These are phyloP conservation scores for Annulohypoxylon bovei DNA, from an alignment of 495 filamentous ascomycete genomes.

Conservation along the genomic window DNA sequence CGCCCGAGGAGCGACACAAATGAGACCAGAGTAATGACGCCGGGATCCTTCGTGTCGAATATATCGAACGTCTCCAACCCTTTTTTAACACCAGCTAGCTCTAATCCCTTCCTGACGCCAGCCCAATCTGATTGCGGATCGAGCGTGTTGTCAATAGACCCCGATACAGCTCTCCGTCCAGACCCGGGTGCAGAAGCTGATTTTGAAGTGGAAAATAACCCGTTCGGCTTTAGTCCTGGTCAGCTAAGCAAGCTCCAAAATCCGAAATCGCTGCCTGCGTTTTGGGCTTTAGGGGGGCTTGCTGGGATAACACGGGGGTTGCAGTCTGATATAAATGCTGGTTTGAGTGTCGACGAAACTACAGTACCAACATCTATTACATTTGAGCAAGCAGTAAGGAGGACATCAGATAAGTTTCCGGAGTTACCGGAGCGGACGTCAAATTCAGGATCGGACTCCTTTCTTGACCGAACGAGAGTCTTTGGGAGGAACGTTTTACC, in stretches of 20 bases:
- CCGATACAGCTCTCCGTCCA: constrained; percentile 52
- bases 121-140: constrained; percentile 42
- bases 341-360: constrained; percentile 80
- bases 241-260: constrained; percentile 82
- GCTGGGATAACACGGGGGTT: constrained; percentile 80
- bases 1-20: constrained; percentile 46
- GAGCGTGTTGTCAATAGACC: constrained; percentile 37
- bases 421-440: constrained; percentile 18
- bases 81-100: constrained; percentile 43
- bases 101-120: constrained; percentile 43
- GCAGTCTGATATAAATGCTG: constrained; percentile 71
- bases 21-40: constrained; percentile 43
- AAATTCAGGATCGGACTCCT: constrained; percentile 27
- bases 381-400: constrained; percentile 70
- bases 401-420: constrained; percentile 31
- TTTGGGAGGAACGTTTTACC: constrained; percentile 77
- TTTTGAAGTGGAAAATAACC: constrained; percentile 79
- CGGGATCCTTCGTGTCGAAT: constrained; percentile 41
- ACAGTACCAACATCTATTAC: constrained; percentile 68
- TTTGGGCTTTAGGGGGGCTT: constrained; percentile 81
- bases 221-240: constrained; percentile 83
- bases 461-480: constrained; percentile 70
- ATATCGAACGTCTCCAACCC: constrained; percentile 39
- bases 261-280: constrained; percentile 81
- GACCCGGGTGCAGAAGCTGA: constrained; percentile 77